Percentiles rank a stretch among this genome's conserved stretches.
These are phyloP conservation scores for Paramecium caudatum DNA, from an alignment of 73 alveolate genomes.

Conservation along the genomic window DNA sequence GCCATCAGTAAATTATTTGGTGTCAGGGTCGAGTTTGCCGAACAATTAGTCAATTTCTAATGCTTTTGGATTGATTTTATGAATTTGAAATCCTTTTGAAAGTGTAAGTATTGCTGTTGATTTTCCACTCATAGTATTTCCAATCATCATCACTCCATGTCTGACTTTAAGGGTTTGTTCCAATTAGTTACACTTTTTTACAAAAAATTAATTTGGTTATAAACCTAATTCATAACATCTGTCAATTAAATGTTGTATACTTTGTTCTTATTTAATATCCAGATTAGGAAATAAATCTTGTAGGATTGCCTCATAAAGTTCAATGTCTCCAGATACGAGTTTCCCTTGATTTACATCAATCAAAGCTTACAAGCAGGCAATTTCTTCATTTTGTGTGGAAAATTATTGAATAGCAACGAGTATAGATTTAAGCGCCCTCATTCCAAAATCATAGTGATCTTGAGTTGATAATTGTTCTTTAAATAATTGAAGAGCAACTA, in stretches of 20 bases:
- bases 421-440: constrained; percentile 99
- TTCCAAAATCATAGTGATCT: constrained; percentile 99
- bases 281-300: constrained; percentile 99
- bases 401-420: constrained; percentile 98
- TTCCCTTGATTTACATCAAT: constrained; percentile 98
- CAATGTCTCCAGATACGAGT: constrained; percentile 98
- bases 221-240: constrained; percentile 34
- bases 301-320: constrained; percentile 97
- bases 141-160: constrained; percentile 99
- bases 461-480: constrained; percentile 97
- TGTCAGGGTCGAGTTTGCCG: constrained; percentile 90
- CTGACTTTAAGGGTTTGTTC: constrained; percentile 98
- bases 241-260: background rate
- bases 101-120: constrained; percentile 57
- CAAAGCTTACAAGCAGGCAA: constrained; percentile 96
- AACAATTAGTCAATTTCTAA: constrained; percentile 83
- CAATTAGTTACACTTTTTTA: constrained; percentile 96
- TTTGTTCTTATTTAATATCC: constrained; percentile 74
- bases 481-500: constrained; percentile 86
- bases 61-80: constrained; percentile 85
- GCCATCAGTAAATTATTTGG: constrained; percentile 89
- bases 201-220: constrained; percentile 92
- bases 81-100: constrained; percentile 40
- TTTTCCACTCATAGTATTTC: constrained; percentile 86
- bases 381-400: constrained; percentile 93